Percentiles rank a stretch among this genome's conserved stretches.
Conservation (phyloP, 176 grass and related monocot species). For the Chloris gayana region DNA sequence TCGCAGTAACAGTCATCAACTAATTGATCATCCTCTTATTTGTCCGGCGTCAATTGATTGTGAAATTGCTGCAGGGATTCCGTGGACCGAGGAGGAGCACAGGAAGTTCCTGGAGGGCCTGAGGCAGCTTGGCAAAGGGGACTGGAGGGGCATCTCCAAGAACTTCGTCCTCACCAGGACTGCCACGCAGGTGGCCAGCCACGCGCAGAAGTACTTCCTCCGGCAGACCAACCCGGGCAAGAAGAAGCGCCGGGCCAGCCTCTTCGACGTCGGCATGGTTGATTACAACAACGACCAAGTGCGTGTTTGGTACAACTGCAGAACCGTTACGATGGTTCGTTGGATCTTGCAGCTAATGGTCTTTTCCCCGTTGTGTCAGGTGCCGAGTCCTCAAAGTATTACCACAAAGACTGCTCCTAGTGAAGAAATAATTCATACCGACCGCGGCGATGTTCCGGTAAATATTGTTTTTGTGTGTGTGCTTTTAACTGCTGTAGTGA, state of each 20-base stretch:
- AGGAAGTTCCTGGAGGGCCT: slow-evolving; percentile 78
- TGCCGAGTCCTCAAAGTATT: slow-evolving; percentile 20
- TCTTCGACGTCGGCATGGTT: slow-evolving; percentile 67
- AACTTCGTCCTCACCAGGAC: slow-evolving; percentile 84
- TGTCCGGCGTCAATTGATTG: not conserved
- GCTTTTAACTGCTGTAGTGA: too few species aligned
- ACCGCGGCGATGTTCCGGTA: slow-evolving; percentile 52
- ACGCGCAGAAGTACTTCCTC: slow-evolving; percentile 96
- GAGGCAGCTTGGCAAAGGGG: slow-evolving; percentile 76
- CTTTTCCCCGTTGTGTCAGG: slow-evolving; percentile 27
- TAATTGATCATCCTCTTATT: not conserved
- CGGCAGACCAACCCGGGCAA: slow-evolving; percentile 78
- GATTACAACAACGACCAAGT: slow-evolving; percentile 26
- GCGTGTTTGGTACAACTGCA: not conserved
- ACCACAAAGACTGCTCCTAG: slow-evolving; percentile 38
- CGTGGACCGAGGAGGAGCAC: slow-evolving; percentile 98
- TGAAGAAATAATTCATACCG: slow-evolving; percentile 50
- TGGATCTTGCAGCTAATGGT: slow-evolving; percentile 25
- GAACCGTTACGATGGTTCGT: not conserved
- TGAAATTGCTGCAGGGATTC: slow-evolving; percentile 52
- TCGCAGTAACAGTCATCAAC: not conserved
- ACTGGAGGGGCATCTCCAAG: slow-evolving; percentile 96
- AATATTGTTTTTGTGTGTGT: too few species aligned
- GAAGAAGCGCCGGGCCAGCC: slow-evolving; percentile 92
- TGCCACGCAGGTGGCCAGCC: slow-evolving; percentile 94